Evolutionary conservation across 169 alveolate species (phyloP).

Genomic region (Plasmodium reichenowi): DNA sequence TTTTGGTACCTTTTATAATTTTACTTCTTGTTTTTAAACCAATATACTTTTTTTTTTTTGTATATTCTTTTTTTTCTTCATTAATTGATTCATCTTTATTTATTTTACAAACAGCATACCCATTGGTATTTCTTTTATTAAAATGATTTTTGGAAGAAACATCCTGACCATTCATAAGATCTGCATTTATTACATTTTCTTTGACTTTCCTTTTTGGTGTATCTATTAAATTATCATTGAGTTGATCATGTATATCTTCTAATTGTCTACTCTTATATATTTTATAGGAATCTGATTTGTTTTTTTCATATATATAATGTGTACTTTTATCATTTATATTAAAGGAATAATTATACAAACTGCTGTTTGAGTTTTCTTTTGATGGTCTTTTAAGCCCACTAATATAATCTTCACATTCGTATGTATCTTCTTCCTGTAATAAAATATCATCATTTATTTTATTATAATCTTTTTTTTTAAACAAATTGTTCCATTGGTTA

Average conservation of each 20-base stretch:
- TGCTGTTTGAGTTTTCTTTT: background rate
- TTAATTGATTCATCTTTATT: background rate
- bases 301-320: constrained; percentile 46
- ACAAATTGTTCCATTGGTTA: constrained; percentile 9
- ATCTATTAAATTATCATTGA: background rate
- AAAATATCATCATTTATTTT: constrained; percentile 29
- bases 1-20: constrained; percentile 72
- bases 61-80: background rate
- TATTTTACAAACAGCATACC: background rate
- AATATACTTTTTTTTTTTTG: constrained; percentile 37
- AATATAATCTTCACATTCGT: constrained; percentile 51
- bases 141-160: constrained; percentile 1
- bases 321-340: constrained; percentile 61
- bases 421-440: constrained; percentile 70
- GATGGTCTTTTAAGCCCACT: constrained; percentile 43
- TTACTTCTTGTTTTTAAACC: constrained; percentile 67
- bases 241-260: constrained; percentile 28
- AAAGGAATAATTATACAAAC: constrained; percentile 31
- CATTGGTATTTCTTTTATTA: background rate
- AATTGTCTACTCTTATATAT: constrained; percentile 33
- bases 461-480: constrained; percentile 37
- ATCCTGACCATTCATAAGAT: background rate
- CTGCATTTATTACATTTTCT: background rate
- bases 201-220: background rate
- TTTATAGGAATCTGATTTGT: constrained; percentile 55